Base-by-base conservation (phyloP, 495 filamentous ascomycete genomes). In the Hypoxylon lenormandii region DNA sequence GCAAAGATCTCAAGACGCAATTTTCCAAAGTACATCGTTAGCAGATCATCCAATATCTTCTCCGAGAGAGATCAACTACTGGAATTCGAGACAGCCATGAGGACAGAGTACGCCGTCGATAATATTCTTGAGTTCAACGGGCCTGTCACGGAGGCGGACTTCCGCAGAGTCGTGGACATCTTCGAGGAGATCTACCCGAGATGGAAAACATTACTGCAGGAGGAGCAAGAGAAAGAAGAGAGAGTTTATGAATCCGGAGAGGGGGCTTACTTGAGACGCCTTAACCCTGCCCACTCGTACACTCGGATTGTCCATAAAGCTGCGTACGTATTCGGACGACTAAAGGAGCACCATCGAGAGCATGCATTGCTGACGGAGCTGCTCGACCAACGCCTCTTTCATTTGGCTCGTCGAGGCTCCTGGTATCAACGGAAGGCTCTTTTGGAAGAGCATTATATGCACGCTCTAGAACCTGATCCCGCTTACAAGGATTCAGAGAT, bases 381-480 rank as follows among this genome's bases (percentile, higher is more conserved):
- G 1, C 90, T 98, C 2, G 77, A 76, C 15, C 95, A 98, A 71
- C 87, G 85, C 4, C 84, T 96, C 10, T 97, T 97, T 75, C 94
- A 98, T 74, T 82, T 90, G 38, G 85, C 92, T 12, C 85, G 94
- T 22, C 88, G 94, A 19, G 95, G 95, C 0, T 88, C 88, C 1
- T 98, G 95, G 95, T 98, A 97, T 73, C 93, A 97, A 76, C 91
- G 95, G 13, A 97, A 94, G 79, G 95, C 95, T 0, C 79, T 98
- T 5, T 76, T 98, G 15, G 95, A 98, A 79, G 95, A 98, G 77
- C 92, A 94, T 67, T 98, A 98, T 74, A 94, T 97, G 91, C 83
- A 86, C 75, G 81, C 83, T 0, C 72, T 91, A 2, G 84, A 82
- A 0, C 80, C 87, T 0, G 72, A 76, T 0, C 79, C 76, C 1